A percentile compares a stretch with the other conserved stretches of the same genome.
Evolutionary conservation across 805 yeast genomes (phyloP).

Genomic region (Saturnispora galanensis): DNA sequence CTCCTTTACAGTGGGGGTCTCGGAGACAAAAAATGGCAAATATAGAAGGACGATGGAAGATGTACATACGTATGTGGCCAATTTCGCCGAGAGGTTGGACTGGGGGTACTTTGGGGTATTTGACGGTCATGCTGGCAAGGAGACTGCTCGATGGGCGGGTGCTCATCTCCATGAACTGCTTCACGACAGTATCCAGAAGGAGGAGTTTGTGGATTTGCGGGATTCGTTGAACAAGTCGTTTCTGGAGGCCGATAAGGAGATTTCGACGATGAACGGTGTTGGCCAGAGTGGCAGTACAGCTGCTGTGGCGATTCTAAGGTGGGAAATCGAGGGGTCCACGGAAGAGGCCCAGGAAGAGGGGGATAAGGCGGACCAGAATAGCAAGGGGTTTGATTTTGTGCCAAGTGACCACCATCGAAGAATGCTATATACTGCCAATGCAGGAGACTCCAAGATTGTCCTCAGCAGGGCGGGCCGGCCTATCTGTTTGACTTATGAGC

Average conservation of each 20-base stretch:
- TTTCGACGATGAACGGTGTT: conserved; percentile 41
- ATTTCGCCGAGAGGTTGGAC: conserved; percentile 82
- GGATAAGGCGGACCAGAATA: neutral
- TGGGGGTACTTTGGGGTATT: conserved; percentile 94
- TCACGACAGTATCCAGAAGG: conserved; percentile 43
- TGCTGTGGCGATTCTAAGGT: conserved; percentile 80
- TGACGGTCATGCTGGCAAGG: conserved; percentile 96
- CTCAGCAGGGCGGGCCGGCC: conserved; percentile 68
- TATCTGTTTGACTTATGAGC: conserved; percentile 79
- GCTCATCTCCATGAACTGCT: conserved; percentile 65
- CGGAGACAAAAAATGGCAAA: conserved; percentile 77
- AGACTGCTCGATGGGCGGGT: conserved; percentile 92
- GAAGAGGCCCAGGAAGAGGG: conserved; percentile 12
- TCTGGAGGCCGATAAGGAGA: conserved; percentile 60
- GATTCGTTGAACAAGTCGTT: conserved; percentile 62
- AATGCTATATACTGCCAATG: conserved; percentile 87
- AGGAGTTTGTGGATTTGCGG: conserved; percentile 46
- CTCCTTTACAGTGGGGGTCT: conserved; percentile 78
- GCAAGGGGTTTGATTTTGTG: conserved; percentile 30
- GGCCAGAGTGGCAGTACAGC: conserved; percentile 92
- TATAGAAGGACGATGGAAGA: conserved; percentile 92
- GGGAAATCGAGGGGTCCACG: conserved; percentile 47
- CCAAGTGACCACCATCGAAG: conserved; percentile 47
- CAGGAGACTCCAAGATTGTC: conserved; percentile 85
- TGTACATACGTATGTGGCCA: conserved; percentile 85